Evolutionary conservation across 106 monocot genomes (phyloP), one percentile per base, ranked within the genome.

Genomic region (Narthecium ossifragum): DNA sequence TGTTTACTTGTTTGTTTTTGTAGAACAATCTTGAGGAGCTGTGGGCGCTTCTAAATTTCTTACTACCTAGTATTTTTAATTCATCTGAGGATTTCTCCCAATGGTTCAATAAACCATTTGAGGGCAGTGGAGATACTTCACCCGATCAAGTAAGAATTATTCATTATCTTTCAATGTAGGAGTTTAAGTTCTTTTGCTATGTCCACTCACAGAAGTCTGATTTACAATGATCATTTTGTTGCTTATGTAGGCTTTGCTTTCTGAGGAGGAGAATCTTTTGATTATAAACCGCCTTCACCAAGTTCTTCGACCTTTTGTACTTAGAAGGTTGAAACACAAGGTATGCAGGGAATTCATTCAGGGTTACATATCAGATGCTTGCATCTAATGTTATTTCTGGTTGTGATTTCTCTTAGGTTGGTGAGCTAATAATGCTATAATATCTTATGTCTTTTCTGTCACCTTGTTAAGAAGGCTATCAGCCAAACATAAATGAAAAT

Each of bases 61-160:
- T 98, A 67, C 67, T 98, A 48, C 98, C 98, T 9, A 82, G 74
- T 70, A 84, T 98, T 31, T 98, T 98, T 58, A 98, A 98, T 55
- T 98, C 98, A 27, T 83, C 98, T 46, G 98, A 91, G 62, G 98
- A 98, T 77, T 98, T 98, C 61, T 98, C 98, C 29, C 98, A 98
- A 61, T 98, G 98, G 98, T 98, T 98, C 61, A 98, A 98, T 64
- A 98, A 98, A 55, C 98, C 98, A 55, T 98, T 98, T 73, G 79
- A 87, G 68, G 74, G 98, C 58, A 82, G 59, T 71, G 86, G 75
- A 24, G 98, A 98, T 59, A 79, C 66, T 76, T 78, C 83, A 60
- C 75, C 80, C 29, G 90, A 98, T 71, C 76, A 98, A 77, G 96
- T 90, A 73, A 69, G 78, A 48, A n/a, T 23, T 55, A 17, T 80